phyloP scores from a whole-genome alignment of 352 stramenopile genomes.

The Saprolegnia parasitica region DNA sequence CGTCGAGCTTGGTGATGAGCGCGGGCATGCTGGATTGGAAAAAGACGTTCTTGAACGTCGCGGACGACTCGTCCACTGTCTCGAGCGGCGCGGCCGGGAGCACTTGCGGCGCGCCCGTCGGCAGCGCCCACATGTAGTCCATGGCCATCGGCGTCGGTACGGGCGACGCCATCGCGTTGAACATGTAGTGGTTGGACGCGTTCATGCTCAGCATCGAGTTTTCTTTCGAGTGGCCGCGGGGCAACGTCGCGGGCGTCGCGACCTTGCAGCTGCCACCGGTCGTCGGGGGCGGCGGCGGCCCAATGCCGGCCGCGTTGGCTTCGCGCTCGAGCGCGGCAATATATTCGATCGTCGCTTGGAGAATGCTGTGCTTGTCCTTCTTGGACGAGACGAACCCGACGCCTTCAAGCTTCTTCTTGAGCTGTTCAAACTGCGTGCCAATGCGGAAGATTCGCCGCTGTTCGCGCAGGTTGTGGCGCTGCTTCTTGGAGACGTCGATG shows the following conservation, averaged over 20 bases:
- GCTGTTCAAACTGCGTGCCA: conserved; percentile 79
- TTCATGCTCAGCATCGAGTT: background rate
- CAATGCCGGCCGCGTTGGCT: conserved; percentile 33
- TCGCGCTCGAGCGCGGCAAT: conserved; percentile 69
- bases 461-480: conserved; percentile 78
- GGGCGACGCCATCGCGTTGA: conserved; percentile 70
- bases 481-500: conserved; percentile 73
- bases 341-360: conserved; percentile 80
- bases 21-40: conserved; percentile 73
- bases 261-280: background rate
- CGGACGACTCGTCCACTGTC: conserved; percentile 57
- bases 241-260: conserved; percentile 28
- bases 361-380: conserved; percentile 84
- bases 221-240: conserved; percentile 14
- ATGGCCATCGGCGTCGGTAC: conserved; percentile 58
- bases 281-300: conserved; percentile 9
- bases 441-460: conserved; percentile 77
- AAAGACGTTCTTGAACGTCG: conserved; percentile 71
- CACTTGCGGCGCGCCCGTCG: conserved; percentile 34
- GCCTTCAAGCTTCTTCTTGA: conserved; percentile 66
- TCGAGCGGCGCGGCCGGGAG: conserved; percentile 36
- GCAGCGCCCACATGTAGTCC: conserved; percentile 55
- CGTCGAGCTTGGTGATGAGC: conserved; percentile 67
- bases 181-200: conserved; percentile 52
- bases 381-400: conserved; percentile 70